These are phyloP conservation scores for Xylaria cubensis DNA, from an alignment of 495 filamentous ascomycete genomes.

Conservation along the genomic window DNA sequence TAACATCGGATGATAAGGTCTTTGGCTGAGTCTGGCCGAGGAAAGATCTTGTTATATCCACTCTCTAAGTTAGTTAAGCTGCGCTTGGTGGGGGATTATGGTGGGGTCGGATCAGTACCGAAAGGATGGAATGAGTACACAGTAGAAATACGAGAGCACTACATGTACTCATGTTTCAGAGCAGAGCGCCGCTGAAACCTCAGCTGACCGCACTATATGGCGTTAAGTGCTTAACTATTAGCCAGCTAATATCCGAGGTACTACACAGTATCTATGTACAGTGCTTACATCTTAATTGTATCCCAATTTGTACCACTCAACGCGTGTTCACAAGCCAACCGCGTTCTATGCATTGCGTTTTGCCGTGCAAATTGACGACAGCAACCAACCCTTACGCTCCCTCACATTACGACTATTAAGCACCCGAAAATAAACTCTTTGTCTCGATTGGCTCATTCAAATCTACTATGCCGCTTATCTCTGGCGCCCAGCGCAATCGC, in stretches of 20 bases:
- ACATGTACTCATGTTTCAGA: background rate
- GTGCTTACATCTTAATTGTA: background rate
- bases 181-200: background rate
- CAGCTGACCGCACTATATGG: background rate
- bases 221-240: background rate
- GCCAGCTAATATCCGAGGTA: background rate
- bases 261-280: background rate
- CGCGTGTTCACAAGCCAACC: constrained; percentile 13
- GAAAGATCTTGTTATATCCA: background rate
- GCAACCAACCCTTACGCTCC: background rate
- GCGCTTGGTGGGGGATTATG: background rate
- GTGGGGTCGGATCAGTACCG: background rate
- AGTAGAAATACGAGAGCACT: background rate
- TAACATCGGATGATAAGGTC: background rate
- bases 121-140: background rate
- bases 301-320: constrained; percentile 9
- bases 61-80: too few relatives aligned
- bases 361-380: constrained; percentile 2
- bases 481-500: constrained; percentile 27
- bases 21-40: background rate
- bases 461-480: constrained; percentile 22
- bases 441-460: background rate
- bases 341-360: background rate
- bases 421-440: background rate
- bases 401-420: background rate